Evolutionary conservation across 108 stramenopile genomes (phyloP).

Genomic region (Cyclotella atomus): DNA sequence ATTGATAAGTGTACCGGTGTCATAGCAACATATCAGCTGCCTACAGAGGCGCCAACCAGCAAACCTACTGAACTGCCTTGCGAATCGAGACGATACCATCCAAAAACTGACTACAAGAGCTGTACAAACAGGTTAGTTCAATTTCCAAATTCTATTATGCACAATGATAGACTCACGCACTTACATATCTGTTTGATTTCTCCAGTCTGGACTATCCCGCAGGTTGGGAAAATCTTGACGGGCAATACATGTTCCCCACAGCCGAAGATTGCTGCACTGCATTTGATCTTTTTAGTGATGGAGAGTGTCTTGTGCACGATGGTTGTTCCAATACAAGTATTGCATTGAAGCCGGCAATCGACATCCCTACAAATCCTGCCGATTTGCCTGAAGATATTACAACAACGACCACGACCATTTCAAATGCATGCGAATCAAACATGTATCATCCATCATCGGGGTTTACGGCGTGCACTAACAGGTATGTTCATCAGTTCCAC

Average conservation of each 20-base stretch:
- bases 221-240: neutral
- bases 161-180: neutral
- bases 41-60: neutral
- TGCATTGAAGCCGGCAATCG: neutral
- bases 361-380: neutral
- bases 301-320: neutral
- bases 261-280: neutral
- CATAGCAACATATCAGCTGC: neutral
- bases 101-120: neutral
- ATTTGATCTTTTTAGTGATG: neutral
- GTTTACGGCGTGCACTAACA: neutral
- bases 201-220: neutral
- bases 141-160: neutral
- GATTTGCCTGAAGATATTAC: neutral
- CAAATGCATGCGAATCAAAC: neutral
- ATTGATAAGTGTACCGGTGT: too few relatives aligned
- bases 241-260: neutral
- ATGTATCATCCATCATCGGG: neutral
- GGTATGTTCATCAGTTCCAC: too few relatives aligned
- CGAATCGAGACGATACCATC: neutral
- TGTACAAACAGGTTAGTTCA: neutral
- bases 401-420: neutral
- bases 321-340: neutral
- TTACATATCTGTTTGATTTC: neutral
- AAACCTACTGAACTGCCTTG: neutral